These are phyloP conservation scores for Fusarium miscanthi DNA, from an alignment of 2,329 filamentous ascomycete genomes.

Conservation along the genomic window DNA sequence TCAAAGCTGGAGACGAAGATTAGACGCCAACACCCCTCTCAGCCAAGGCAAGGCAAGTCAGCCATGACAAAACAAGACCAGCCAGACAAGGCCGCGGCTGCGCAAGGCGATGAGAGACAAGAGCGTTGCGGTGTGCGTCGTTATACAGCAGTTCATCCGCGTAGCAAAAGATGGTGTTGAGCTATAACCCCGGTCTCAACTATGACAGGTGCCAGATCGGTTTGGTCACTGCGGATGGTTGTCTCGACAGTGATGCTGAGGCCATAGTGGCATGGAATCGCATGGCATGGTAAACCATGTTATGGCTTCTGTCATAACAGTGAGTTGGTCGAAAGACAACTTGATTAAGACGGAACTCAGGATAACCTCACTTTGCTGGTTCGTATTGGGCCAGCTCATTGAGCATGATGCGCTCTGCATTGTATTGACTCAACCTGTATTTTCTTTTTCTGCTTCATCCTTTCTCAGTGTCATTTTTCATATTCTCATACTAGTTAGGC, in stretches of 20 bases:
- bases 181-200: slow-evolving; percentile 13
- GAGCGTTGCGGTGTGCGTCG: slow-evolving; percentile 37
- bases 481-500: not conserved
- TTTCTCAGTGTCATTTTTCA: slow-evolving; percentile 6
- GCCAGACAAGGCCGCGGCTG: slow-evolving; percentile 36
- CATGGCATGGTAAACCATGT: slow-evolving; percentile 14
- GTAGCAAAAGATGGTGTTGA: slow-evolving; percentile 20
- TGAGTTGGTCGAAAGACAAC: slow-evolving; percentile 10
- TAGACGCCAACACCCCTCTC: slow-evolving; percentile 37
- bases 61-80: slow-evolving; percentile 5
- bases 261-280: slow-evolving; percentile 27
- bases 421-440: slow-evolving; percentile 19
- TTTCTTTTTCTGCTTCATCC: slow-evolving; percentile 23
- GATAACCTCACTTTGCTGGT: slow-evolving; percentile 29
- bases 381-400: slow-evolving; percentile 27
- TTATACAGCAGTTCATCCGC: slow-evolving; percentile 34
- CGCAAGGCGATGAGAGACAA: slow-evolving; percentile 36
- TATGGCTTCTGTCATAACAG: slow-evolving; percentile 16
- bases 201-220: slow-evolving; percentile 42
- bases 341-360: slow-evolving; percentile 24
- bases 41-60: slow-evolving; percentile 27
- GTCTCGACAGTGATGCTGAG: slow-evolving; percentile 33
- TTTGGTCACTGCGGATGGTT: slow-evolving; percentile 12
- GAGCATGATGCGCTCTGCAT: slow-evolving; percentile 29
- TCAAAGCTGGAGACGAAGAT: slow-evolving; percentile 29